A percentile compares a stretch with the other conserved stretches of the same genome.
phyloP scores from a whole-genome alignment of 176 grass and related monocot species.

The Melocanna baccifera region DNA sequence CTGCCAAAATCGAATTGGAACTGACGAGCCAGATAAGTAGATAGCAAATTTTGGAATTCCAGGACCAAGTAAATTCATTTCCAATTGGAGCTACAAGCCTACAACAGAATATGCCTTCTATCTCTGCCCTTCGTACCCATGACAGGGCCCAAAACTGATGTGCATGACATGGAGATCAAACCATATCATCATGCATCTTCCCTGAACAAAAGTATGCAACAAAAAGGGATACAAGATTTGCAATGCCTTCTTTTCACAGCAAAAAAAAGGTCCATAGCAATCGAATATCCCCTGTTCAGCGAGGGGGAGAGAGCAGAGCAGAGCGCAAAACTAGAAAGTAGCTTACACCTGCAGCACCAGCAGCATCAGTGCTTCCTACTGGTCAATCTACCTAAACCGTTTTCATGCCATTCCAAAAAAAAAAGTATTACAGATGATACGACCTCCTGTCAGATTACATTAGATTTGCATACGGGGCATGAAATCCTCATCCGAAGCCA shows the following conservation, averaged over 20 bases:
- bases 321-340: neutral
- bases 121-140: neutral
- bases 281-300: neutral
- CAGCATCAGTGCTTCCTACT: neutral
- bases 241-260: neutral
- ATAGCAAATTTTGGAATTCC: neutral
- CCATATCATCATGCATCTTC: neutral
- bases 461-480: constrained; percentile 79
- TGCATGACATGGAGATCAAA: neutral
- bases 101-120: neutral
- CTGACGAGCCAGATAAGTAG: neutral
- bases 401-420: constrained; percentile 11
- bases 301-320: neutral
- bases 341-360: neutral
- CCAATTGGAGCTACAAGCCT: neutral
- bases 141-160: neutral
- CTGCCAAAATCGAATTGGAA: neutral
- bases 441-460: constrained; percentile 29
- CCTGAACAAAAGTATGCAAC: neutral
- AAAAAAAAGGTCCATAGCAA: neutral
- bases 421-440: neutral
- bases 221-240: neutral
- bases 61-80: neutral
- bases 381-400: constrained; percentile 1
- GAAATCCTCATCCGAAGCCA: constrained; percentile 70